phyloP scores from a whole-genome alignment of 108 stramenopile genomes.

The Cyclotella choctawhatcheeana region DNA sequence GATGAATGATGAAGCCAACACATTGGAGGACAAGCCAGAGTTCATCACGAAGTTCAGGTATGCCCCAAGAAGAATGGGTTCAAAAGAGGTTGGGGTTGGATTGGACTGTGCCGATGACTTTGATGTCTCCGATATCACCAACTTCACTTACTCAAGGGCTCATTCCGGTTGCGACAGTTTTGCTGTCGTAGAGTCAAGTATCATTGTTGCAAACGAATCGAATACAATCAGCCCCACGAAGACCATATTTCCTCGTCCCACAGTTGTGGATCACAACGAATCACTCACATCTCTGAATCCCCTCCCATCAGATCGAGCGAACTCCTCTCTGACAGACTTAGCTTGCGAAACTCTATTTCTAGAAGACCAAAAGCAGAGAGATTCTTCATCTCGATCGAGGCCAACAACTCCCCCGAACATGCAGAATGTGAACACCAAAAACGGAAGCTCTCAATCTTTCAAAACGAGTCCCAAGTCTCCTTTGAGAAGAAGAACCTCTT shows the following conservation, averaged over 20 bases:
- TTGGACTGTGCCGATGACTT: too few species aligned
- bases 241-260: background rate
- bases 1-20: background rate
- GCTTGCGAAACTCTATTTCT: background rate
- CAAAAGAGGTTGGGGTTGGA: background rate
- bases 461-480: background rate
- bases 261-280: background rate
- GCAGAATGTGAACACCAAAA: too few species aligned
- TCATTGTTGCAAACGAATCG: too few species aligned
- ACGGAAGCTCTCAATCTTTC: background rate
- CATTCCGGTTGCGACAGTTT: background rate
- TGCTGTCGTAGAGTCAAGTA: too few species aligned
- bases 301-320: background rate
- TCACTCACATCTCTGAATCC: background rate
- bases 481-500: background rate
- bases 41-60: background rate
- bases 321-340: background rate
- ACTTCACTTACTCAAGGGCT: background rate
- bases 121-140: background rate
- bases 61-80: background rate
- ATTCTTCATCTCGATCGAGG: background rate
- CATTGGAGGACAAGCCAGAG: background rate
- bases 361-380: background rate
- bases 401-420: too few species aligned
- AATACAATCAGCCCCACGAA: too few species aligned